phyloP scores from a whole-genome alignment of 2,329 filamentous ascomycete genomes.

The Lasiodiplodia gonubiensis region DNA sequence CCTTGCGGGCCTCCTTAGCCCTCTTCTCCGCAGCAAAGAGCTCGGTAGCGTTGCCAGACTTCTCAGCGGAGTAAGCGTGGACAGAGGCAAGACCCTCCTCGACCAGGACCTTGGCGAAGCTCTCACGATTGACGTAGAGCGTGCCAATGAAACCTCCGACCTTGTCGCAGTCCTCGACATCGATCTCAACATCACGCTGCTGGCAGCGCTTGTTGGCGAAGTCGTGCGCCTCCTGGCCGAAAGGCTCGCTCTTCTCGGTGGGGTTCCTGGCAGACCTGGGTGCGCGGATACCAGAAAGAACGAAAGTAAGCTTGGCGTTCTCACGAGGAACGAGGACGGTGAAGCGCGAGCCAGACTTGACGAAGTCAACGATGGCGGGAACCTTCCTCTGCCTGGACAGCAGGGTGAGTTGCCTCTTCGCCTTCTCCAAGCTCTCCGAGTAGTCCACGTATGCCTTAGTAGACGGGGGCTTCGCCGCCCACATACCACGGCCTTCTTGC shows the following conservation, averaged over 20 bases:
- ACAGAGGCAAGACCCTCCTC: conserved; percentile 94
- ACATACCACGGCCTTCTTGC: conserved; percentile 90
- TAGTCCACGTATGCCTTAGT: conserved; percentile 84
- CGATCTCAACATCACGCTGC: conserved; percentile 95
- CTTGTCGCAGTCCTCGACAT: conserved; percentile 94
- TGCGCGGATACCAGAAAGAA: conserved; percentile 89
- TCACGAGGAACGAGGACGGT: conserved; percentile 90
- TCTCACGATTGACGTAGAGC: conserved; percentile 91
- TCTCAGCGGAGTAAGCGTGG: conserved; percentile 94
- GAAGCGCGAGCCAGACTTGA: conserved; percentile 95
- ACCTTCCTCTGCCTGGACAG: conserved; percentile 91
- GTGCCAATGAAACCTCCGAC: conserved; percentile 96
- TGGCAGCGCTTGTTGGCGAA: conserved; percentile 86
- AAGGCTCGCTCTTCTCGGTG: conserved; percentile 85
- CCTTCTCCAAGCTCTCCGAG: conserved; percentile 91
- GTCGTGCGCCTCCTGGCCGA: conserved; percentile 92
- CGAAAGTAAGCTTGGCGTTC: conserved; percentile 91
- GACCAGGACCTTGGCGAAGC: conserved; percentile 89
- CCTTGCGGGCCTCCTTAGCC: conserved; percentile 87
- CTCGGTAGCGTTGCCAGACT: conserved; percentile 86
- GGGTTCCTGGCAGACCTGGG: conserved; percentile 83
- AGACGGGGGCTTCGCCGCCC: conserved; percentile 87
- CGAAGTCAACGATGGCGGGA: conserved; percentile 92
- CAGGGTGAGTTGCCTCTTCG: conserved; percentile 88
- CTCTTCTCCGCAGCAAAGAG: conserved; percentile 84